Evolutionary conservation across 169 alveolate genomes (phyloP), one percentile per base, ranked within the genome.

Genomic region (Plasmodium coatneyi): DNA sequence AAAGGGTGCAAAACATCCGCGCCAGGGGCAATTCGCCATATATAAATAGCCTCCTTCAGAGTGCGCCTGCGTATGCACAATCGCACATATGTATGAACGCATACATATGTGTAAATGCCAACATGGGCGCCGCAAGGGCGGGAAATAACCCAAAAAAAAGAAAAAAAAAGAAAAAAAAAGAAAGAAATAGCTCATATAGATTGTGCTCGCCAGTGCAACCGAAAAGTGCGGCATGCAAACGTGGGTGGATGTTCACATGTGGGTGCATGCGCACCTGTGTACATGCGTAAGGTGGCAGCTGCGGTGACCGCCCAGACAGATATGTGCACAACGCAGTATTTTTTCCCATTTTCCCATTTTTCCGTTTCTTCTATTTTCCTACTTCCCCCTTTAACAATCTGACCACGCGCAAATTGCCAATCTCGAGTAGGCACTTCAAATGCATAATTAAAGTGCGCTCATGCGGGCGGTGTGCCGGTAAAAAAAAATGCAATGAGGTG

Each of bases 121-220:
- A 14, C 60, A 3, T 49, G 60, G 39, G 30, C 36, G 6, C 36
- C 19, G 5, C 41, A 66, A 66, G 76, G 76, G 36, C 41, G 76
- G 39, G 60, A 49, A 49, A 49, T 49, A 14, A 49, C 60, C 60
- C 22, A 0, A 12, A 49, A 49, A 49, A 12, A 12, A 46, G 19
- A 5, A 46, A 12, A 46, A 46, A 46, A 14, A 71, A 30, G n/a
- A 54, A 32, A 25, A 83, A 83, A 83, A 70, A 30, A 22, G 28
- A 84, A 74, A 84, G 32, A 74, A 74, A 74, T 34, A 49, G 36
- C 43, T 36, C 25, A 19, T 84, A 41, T 84, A 84, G 84, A 84
- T 32, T 84, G 93, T 84, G 93, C 93, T 72, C 22, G 49, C 28
- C 34, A 84, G 93, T 84, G 93, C 93, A 84, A 6, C 80, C 19